Percentiles rank a stretch among this genome's conserved stretches.
phyloP scores from a whole-genome alignment of 352 stramenopile species.

The Globisporangium polare region DNA sequence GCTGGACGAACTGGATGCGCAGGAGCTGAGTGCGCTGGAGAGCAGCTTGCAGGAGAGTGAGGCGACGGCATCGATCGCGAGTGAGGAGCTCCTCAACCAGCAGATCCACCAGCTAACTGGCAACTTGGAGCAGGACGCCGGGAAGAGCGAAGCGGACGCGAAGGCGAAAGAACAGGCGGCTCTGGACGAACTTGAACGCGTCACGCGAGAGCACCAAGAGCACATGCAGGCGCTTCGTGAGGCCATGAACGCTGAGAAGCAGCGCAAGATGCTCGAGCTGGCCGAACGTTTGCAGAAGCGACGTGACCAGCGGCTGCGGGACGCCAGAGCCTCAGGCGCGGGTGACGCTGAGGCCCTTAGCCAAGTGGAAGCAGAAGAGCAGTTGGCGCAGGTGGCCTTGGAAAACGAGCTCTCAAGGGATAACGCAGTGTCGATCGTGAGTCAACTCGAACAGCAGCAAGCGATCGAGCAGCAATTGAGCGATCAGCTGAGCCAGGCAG shows the following conservation, averaged over 20 bases:
- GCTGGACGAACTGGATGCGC: slow-evolving; percentile 2
- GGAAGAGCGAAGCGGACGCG: slow-evolving; percentile 12
- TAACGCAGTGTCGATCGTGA: neutral
- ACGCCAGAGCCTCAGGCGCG: neutral
- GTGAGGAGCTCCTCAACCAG: neutral
- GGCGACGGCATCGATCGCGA: neutral
- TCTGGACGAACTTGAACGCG: slow-evolving; percentile 24
- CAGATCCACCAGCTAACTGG: neutral
- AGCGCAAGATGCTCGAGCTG: slow-evolving; percentile 22
- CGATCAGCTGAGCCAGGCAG: neutral
- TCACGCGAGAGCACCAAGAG: slow-evolving; percentile 22
- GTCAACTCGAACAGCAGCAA: slow-evolving; percentile 3
- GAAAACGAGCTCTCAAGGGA: neutral
- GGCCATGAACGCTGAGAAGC: slow-evolving; percentile 20
- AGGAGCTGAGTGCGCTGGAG: slow-evolving; percentile 2
- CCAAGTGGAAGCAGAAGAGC: neutral
- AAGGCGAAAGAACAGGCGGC: slow-evolving; percentile 17
- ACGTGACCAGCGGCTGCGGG: neutral
- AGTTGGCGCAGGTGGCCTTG: neutral
- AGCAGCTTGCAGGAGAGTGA: slow-evolving; percentile 7
- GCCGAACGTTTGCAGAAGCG: slow-evolving; percentile 16
- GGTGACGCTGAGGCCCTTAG: neutral
- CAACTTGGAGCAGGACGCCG: slow-evolving; percentile 13
- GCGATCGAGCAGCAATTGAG: neutral
- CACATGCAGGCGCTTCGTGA: slow-evolving; percentile 20